phyloP scores from a whole-genome alignment of 768 basidiomycete genomes.

The Panus rudis region DNA sequence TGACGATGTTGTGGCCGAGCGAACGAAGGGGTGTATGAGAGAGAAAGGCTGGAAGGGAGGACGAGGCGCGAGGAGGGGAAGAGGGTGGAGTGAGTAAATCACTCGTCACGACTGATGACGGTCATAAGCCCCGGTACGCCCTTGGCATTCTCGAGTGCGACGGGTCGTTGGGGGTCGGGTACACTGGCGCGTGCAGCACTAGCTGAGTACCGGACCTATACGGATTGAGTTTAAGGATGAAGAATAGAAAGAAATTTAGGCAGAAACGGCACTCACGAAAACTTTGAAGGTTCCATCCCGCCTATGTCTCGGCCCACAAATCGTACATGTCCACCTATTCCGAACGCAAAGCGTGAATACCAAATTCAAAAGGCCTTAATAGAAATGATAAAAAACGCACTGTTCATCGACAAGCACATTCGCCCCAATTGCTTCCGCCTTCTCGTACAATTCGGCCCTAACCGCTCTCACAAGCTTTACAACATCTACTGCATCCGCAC shows the following conservation, averaged over 20 bases:
- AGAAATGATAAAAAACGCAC: slow-evolving; percentile 35
- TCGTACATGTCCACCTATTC: slow-evolving; percentile 57
- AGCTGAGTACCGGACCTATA: slow-evolving; percentile 58
- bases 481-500: slow-evolving; percentile 57
- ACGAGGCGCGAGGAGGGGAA: background rate
- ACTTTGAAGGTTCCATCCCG: slow-evolving; percentile 51
- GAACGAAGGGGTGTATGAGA: too few relatives aligned
- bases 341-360: slow-evolving; percentile 1
- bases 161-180: slow-evolving; percentile 54
- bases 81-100: background rate
- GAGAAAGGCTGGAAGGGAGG: too few relatives aligned
- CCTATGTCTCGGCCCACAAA: slow-evolving; percentile 51
- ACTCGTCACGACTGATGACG: slow-evolving; percentile 38
- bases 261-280: slow-evolving; percentile 35
- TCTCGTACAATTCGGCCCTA: slow-evolving; percentile 42
- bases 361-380: background rate
- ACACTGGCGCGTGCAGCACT: slow-evolving; percentile 44
- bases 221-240: background rate
- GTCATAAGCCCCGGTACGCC: slow-evolving; percentile 75
- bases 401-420: slow-evolving; percentile 64
- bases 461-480: slow-evolving; percentile 49
- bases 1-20: too few relatives aligned
- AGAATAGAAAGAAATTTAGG: slow-evolving; percentile 1
- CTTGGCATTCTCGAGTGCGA: slow-evolving; percentile 52
- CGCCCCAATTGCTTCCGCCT: slow-evolving; percentile 41